Evolutionary conservation across 225 moss, liverwort and hornwort genomes (phyloP), one percentile per base, ranked within the genome.

Genomic region (Sphagnum contortum): DNA sequence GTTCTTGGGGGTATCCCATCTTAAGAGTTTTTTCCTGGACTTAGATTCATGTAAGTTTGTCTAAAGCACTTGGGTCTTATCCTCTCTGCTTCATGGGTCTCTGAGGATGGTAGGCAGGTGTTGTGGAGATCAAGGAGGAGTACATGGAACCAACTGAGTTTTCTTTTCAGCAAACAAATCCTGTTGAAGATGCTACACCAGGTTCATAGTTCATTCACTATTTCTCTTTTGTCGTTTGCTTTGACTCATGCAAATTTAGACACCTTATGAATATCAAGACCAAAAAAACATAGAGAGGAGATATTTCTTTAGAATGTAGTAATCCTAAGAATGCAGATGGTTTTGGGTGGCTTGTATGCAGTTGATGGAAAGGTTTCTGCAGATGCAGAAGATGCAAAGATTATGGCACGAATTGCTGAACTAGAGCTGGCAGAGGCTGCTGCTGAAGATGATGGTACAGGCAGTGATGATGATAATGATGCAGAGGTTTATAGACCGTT

Each of bases 341-440:
- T 13, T 13, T 11, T 63, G 44, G 48, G 3, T 62, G 63, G 44
- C 57, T 12, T 62, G 50, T 50, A 76, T 51, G 62, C 81, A 87
- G 68, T n/a, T 67, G 68, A 63, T 49, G 71, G 60, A 47, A 83
- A 73, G 60, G 44, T 52, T 57, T 76, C 72, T 63, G 69, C 49
- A 60, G 86, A 89, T 72, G 82, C 49, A 65, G 92, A 92, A 57
- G 73, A 96, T 78, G 71, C 78, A 50, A 86, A 68, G 62, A 70
- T 96, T 64, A 88, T 92, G 88, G 87, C 87, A 64, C 75, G 92
- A 44, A 56, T 92, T 57, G 74, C 73, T 68, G 92, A 87, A 69
- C 65, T 92, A 50, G 88, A 96, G 80, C 59, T 81, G 75, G 92
- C 95, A 29, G 95, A 89, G 78, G 86, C 78, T 81, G 89, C 80